Base-by-base conservation (phyloP, 805 yeast species). In the Barnettozyma wickerhamii region DNA sequence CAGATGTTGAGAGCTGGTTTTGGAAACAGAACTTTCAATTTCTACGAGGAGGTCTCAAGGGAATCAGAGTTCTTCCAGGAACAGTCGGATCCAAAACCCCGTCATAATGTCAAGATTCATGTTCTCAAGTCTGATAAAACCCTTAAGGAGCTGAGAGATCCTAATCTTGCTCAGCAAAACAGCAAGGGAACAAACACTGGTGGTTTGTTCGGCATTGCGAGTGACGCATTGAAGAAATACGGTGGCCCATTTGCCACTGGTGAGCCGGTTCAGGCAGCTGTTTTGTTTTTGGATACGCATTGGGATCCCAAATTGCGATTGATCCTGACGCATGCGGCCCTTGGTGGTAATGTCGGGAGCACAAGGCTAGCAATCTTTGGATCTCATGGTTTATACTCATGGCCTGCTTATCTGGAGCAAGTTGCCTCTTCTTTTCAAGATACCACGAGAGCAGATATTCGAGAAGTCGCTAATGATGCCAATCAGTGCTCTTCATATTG, bases 281-380 rank as follows among this genome's bases (percentile, higher is more conserved):
- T 85, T 18, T 69, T 91, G 59, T 82, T 79, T 50, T 59, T 89
- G 50, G 99, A 93, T 63, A 72, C 95, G 1, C 89, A 83, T 55
- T 93, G 88, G 84, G 95, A 90, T 59, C 61, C 66, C 2, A 53
- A 63, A 31, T 62, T 64, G 24, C 68, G 77, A 15, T 63, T 84
- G 48, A 79, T 93, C 35, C 60, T 79, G 28, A 87, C 88, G 2
- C 98, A 93, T 64, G 97, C 97, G 2, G 98, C 98, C 0, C 65
- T 91, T 14, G 98, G 98, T 34, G 98, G 98, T 21, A 93, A 93
- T 10, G 72, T 73, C 19, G 81, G 72, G 31, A 67, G 77, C 32
- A 66, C 87, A 32, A 79, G 79, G 48, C 63, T 93, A 40, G 98
- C 95, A 1, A 88, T 93, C 9, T 91, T 90, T 62, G 99, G 99